A percentile compares a stretch with the other conserved stretches of the same genome.
phyloP scores from a whole-genome alignment of 305 asterid genomes.

The Solanum hybrid region DNA sequence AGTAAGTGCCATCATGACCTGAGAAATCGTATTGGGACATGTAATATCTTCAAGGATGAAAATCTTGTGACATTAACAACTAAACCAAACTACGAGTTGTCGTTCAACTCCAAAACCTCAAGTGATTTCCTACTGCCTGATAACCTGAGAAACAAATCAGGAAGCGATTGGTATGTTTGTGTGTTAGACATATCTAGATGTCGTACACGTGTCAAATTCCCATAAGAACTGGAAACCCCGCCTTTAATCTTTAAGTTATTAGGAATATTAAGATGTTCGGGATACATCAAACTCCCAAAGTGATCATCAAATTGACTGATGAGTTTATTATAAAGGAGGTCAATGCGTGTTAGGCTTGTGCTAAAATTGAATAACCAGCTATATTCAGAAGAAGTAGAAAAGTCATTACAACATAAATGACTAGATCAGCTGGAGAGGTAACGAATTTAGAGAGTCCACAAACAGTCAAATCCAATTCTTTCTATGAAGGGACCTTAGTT shows the following conservation, averaged over 20 bases:
- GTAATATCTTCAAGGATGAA: background rate
- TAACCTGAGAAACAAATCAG: background rate
- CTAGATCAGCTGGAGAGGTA: background rate
- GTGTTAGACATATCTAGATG: background rate
- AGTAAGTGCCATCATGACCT: no score
- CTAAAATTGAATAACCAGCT: no score
- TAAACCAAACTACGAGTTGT: slow-evolving; percentile 4
- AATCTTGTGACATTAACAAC: background rate
- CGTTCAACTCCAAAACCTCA: background rate
- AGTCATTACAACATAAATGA: background rate
- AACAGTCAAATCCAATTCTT: background rate
- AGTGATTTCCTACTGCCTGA: background rate
- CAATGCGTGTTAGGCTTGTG: no score
- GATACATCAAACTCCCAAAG: no score
- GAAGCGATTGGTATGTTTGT: background rate
- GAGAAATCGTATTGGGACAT: no score
- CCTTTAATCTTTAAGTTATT: background rate
- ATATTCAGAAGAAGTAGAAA: no score
- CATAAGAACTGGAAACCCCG: slow-evolving; percentile 11
- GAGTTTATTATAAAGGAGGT: no score
- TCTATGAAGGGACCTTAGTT: background rate
- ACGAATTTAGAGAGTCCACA: background rate
- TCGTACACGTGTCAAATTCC: slow-evolving; percentile 11
- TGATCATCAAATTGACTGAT: no score
- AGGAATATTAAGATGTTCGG: slow-evolving; percentile 8